A percentile compares a stretch with the other conserved stretches of the same genome.
Evolutionary conservation across 441 rosid species (phyloP).

Genomic region (Aquilaria agallochum): DNA sequence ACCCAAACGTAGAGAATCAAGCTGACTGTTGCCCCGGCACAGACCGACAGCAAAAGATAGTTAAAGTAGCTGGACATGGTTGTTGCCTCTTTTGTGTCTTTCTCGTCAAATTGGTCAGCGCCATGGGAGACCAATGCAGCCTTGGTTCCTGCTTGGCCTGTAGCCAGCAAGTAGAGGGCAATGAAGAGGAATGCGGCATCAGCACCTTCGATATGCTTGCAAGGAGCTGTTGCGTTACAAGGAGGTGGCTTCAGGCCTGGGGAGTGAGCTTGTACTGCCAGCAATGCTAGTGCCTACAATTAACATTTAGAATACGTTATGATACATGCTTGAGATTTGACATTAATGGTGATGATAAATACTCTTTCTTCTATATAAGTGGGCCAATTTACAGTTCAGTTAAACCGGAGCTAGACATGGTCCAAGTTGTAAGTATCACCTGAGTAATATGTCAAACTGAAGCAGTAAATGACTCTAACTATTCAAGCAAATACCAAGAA

Average conservation of each 20-base stretch:
- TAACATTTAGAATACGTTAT: background rate
- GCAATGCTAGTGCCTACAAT: constrained; percentile 38
- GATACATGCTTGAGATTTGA: background rate
- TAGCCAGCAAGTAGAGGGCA: constrained; percentile 43
- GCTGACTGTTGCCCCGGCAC: constrained; percentile 44
- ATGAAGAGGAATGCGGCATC: constrained; percentile 38
- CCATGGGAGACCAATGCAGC: constrained; percentile 53
- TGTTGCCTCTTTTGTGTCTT: constrained; percentile 42
- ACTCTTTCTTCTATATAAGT: too few species aligned
- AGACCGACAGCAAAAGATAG: constrained; percentile 29
- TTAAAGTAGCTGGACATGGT: constrained; percentile 63
- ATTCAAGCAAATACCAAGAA: constrained; percentile 29
- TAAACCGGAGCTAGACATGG: too few species aligned
- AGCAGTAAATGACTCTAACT: too few species aligned
- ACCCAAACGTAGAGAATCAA: constrained; percentile 51
- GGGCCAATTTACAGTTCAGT: too few species aligned
- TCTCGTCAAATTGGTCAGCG: constrained; percentile 57
- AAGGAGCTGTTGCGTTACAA: constrained; percentile 34
- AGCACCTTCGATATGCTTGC: constrained; percentile 31
- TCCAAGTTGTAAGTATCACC: too few species aligned
- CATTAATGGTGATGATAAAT: background rate
- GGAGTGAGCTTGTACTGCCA: constrained; percentile 52
- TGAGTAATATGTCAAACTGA: too few species aligned
- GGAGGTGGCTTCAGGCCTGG: constrained; percentile 40
- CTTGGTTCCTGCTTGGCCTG: constrained; percentile 47